A percentile compares a stretch with the other conserved stretches of the same genome.
These are phyloP conservation scores for Calendula officinalis DNA, from an alignment of 129 eudicot genomes.

Conservation along the genomic window DNA sequence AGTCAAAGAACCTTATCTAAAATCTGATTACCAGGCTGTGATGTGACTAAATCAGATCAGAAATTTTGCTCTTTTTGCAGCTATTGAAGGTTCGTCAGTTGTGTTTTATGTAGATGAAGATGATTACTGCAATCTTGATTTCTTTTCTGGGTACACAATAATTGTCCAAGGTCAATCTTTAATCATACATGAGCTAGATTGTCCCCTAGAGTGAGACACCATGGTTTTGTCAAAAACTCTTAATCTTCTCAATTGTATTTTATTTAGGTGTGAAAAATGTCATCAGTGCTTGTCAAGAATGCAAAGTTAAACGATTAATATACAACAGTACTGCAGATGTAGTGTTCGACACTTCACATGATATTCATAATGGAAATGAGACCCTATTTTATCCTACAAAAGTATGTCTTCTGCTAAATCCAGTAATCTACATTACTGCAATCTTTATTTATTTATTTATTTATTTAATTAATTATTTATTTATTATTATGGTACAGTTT, in stretches of 20 bases:
- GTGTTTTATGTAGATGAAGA: constrained; percentile 55
- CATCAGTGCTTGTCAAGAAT: constrained; percentile 71
- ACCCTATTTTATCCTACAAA: constrained; percentile 58
- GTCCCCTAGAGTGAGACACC: constrained; percentile 4
- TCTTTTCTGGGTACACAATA: constrained; percentile 55
- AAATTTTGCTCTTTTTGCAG: constrained; percentile 44
- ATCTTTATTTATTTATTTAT: too few species aligned
- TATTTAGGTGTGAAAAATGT: constrained; percentile 74
- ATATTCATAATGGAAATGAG: constrained; percentile 63
- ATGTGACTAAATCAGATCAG: background rate
- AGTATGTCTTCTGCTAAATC: constrained; percentile 41
- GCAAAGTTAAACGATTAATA: constrained; percentile 63
- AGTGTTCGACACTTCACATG: constrained; percentile 56
- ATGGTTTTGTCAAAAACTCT: constrained; percentile 6
- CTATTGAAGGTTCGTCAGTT: constrained; percentile 69
- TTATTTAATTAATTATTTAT: background rate
- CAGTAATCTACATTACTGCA: too few species aligned
- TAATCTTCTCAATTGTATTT: constrained; percentile 5
- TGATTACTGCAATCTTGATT: constrained; percentile 45
- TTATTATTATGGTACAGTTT: constrained; percentile 43
- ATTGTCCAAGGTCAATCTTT: constrained; percentile 72
- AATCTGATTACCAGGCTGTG: constrained; percentile 14
- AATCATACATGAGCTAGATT: constrained; percentile 3
- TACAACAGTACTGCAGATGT: constrained; percentile 80
- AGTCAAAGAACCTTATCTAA: background rate